Base-by-base conservation (phyloP, 176 grass and related monocot genomes). In the Raddia guianensis region DNA sequence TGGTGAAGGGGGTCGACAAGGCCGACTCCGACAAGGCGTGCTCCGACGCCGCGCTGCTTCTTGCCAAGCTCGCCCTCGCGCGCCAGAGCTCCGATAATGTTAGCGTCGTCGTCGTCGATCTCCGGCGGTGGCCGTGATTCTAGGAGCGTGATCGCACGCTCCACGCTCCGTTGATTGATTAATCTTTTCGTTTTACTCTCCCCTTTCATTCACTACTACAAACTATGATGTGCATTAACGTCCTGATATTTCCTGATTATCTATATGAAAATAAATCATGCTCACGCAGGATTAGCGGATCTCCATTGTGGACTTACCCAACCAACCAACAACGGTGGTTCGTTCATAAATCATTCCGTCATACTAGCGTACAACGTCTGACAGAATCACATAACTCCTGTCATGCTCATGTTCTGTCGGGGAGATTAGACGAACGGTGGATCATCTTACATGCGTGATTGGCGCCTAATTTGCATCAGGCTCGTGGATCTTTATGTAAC, bases 61-160 rank as follows among this genome's bases (percentile, higher is more conserved):
- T 94, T 35, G 52, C 77, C 9, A 94, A 94, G 83, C 84, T 94
- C 48, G 89, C 92, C n/a, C 57, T 91, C 18, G 74, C 83, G 21
- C 52, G 81, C 65, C 72, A 73, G 13, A 94, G 89, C 63, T 15
- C 67, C 16, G 92, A 94, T 42, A 94, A 94, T 43, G 82, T 94
- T 40, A 94, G 89, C 82, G 89, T 91, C 47, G 81, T 91, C 12
- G 92, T 94, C 21, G 89, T 91, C 18, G 89, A 94, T 32, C 81
- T 94, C 70, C 87, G 84, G 27, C 63, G 61, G 12, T 61, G 34
- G 58, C 33, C 9, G 8, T 87, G 70, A 80, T 89, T 66, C 50
- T 59, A 27, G 70, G 68, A 48, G 48, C 37, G 72, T 19, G 56
- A 76, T 70, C 59, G 35, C 58, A 68, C 66, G 7, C 21, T 73